Conservation (phyloP, 2,329 filamentous ascomycete species). For the Myrmaecium sp. region DNA sequence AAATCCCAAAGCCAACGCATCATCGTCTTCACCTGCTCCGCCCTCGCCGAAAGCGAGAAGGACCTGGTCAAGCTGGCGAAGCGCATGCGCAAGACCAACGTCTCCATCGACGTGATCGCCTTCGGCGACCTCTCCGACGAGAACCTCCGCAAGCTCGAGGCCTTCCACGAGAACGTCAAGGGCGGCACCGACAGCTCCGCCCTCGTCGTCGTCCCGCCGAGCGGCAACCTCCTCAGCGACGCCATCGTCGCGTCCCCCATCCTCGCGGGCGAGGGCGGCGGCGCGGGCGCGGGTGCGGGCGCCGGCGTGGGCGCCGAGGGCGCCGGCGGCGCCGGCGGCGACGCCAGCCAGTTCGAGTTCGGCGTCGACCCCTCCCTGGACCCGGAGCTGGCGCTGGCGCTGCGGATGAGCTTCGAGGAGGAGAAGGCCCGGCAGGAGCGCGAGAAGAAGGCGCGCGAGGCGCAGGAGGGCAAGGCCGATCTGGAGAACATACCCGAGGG, state of each 20-base stretch:
- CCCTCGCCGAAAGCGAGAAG: constrained; percentile 78
- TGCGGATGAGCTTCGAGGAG: constrained; percentile 96
- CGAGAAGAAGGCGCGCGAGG: constrained; percentile 59
- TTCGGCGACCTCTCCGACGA: constrained; percentile 90
- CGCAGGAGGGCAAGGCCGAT: constrained; percentile 51
- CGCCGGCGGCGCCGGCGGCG: constrained; percentile 36
- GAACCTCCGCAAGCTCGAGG: constrained; percentile 72
- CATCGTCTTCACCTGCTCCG: constrained; percentile 91
- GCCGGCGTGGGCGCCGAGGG: constrained; percentile 29
- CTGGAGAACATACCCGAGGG: constrained; percentile 68
- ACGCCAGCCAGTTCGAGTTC: constrained; percentile 59
- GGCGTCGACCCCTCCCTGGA: constrained; percentile 84
- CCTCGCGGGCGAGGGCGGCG: constrained; percentile 61
- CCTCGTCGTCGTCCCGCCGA: constrained; percentile 77
- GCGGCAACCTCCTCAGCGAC: constrained; percentile 82
- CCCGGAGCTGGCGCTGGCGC: constrained; percentile 80
- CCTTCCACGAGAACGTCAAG: constrained; percentile 89
- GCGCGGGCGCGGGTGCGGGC: constrained; percentile 36
- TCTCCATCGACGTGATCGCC: constrained; percentile 83
- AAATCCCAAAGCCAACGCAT: constrained; percentile 93
- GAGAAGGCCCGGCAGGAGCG: constrained; percentile 89
- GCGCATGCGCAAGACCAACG: constrained; percentile 99
- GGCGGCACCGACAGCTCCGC: constrained; percentile 73
- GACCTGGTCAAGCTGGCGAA: constrained; percentile 76
- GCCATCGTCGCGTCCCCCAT: constrained; percentile 82